phyloP scores from a whole-genome alignment of 257 asterid species.

The Eustoma russellianum region DNA sequence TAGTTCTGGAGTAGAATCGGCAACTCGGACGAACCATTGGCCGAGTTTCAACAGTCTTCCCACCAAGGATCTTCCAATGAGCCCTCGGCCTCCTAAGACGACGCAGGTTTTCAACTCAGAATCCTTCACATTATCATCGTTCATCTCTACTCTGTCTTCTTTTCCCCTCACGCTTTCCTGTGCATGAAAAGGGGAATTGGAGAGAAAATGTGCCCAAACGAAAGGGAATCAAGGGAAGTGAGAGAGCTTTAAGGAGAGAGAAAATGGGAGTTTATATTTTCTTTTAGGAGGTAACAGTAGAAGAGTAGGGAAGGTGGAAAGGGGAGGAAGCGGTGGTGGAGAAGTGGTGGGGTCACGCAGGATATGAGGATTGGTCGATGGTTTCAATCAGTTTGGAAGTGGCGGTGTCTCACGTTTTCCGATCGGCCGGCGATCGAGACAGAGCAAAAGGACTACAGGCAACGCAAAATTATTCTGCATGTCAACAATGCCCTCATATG shows the following conservation, averaged over 20 bases:
- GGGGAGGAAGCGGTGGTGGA: background rate
- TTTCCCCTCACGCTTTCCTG: background rate
- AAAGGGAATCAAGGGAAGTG: background rate
- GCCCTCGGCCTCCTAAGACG: constrained; percentile 80
- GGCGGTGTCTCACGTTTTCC: too few relatives aligned
- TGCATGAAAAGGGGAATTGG: background rate
- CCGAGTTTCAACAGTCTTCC: constrained; percentile 60
- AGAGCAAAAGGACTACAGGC: too few relatives aligned
- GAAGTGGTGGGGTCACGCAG: background rate
- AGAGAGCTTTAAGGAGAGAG: background rate
- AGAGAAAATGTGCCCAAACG: too few relatives aligned
- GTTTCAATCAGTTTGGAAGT: background rate
- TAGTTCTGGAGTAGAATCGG: constrained; percentile 41
- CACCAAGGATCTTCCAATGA: constrained; percentile 70
- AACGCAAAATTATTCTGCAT: too few relatives aligned
- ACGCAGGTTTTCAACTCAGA: constrained; percentile 41
- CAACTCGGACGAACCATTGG: constrained; percentile 72
- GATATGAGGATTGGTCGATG: background rate
- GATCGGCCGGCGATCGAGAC: too few relatives aligned
- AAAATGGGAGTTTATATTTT: too few relatives aligned
- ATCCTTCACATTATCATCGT: constrained; percentile 19
- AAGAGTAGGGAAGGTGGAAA: too few relatives aligned
- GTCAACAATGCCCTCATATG: too few relatives aligned
- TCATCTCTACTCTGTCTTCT: constrained; percentile 27
- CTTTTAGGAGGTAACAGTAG: too few relatives aligned